Percentiles rank a stretch among this genome's conserved stretches.
phyloP scores from a whole-genome alignment of 257 asterid species.

The Coffea canephora region DNA sequence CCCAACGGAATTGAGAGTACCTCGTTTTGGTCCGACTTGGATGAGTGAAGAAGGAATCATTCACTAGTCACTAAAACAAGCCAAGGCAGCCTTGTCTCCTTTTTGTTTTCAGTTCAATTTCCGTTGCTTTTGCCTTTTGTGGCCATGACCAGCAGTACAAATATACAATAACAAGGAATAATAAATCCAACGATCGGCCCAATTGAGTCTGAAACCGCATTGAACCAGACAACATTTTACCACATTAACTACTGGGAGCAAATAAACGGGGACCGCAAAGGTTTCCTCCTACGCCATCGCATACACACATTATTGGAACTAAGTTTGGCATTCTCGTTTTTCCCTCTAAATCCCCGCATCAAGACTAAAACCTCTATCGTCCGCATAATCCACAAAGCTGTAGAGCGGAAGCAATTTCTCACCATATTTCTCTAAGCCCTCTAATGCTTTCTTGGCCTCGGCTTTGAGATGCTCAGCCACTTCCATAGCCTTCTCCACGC shows the following conservation, averaged over 20 bases:
- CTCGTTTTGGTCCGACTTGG: not conserved
- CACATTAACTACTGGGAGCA: not conserved
- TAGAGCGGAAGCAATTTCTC: slow-evolving; percentile 68
- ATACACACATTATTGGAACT: too few species aligned
- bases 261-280: not conserved
- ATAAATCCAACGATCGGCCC: not conserved
- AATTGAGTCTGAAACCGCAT: not conserved
- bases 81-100: too few species aligned
- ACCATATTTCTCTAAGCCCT: slow-evolving; percentile 67
- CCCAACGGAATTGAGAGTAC: too few species aligned
- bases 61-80: not conserved
- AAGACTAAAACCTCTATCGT: slow-evolving; percentile 68
- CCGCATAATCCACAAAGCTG: slow-evolving; percentile 92
- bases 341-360: slow-evolving; percentile 13
- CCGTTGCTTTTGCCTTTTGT: too few species aligned
- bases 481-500: slow-evolving; percentile 80
- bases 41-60: not conserved
- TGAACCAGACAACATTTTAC: not conserved
- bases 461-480: slow-evolving; percentile 79
- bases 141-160: not conserved
- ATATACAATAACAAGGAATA: not conserved
- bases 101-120: too few species aligned
- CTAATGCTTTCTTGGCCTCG: slow-evolving; percentile 72
- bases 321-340: too few species aligned
- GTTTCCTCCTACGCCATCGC: not conserved